phyloP scores from a whole-genome alignment of 345 rosid genomes.

The Camelina hispida region DNA sequence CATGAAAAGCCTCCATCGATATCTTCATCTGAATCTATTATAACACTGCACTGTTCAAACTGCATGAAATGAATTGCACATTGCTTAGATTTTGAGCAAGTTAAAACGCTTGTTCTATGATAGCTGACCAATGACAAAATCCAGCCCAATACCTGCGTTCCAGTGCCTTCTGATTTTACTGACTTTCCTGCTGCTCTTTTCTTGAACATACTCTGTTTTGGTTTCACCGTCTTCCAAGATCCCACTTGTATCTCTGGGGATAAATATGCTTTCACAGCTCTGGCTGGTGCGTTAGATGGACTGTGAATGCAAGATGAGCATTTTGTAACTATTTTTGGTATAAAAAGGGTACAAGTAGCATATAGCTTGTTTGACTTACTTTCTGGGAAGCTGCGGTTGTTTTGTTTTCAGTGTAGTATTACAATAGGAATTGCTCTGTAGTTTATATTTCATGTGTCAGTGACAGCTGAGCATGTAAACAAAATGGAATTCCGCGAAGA shows the following conservation, averaged over 20 bases:
- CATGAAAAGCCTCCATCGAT: constrained; percentile 72
- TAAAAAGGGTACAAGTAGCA: constrained; percentile 18
- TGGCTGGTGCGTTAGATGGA: constrained; percentile 45
- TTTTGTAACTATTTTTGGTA: constrained; percentile 1
- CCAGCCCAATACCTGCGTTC: constrained; percentile 47
- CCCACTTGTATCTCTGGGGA: constrained; percentile 58
- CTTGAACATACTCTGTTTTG: constrained; percentile 35
- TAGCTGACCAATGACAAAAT: constrained; percentile 11
- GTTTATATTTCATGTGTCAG: constrained; percentile 19
- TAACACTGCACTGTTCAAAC: constrained; percentile 49
- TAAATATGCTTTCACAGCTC: constrained; percentile 33
- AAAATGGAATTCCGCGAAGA: constrained; percentile 13
- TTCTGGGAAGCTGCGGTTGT: constrained; percentile 48
- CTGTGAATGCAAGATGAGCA: constrained; percentile 48
- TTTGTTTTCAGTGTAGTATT: constrained; percentile 38
- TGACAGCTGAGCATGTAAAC: constrained; percentile 12
- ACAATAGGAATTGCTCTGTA: constrained; percentile 53
- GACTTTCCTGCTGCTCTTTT: constrained; percentile 34
- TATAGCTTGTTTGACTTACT: constrained; percentile 50
- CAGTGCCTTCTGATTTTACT: constrained; percentile 45
- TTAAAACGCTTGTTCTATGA: not conserved
- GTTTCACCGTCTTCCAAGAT: constrained; percentile 69
- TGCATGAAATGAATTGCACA: constrained; percentile 45
- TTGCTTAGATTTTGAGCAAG: not conserved
- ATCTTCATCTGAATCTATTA: constrained; percentile 82